phyloP scores from a whole-genome alignment of 2,329 filamentous ascomycete species.

The Phyllosticta citrichinensis region DNA sequence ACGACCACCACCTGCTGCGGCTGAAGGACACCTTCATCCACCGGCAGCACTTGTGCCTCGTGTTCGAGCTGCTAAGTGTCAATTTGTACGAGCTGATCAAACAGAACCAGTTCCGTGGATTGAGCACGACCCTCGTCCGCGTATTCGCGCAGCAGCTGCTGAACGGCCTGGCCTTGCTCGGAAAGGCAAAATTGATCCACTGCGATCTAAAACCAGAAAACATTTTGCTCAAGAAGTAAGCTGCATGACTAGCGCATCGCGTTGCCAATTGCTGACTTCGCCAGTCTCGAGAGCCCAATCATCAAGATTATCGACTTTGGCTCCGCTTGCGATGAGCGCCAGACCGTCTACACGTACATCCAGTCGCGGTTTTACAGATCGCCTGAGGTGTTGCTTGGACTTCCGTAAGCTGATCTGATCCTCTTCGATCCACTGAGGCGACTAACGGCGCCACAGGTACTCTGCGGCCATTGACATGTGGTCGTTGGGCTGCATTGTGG shows the following conservation, averaged over 20 bases:
- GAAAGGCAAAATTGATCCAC: slow-evolving; percentile 94
- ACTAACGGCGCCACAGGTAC: slow-evolving; percentile 44
- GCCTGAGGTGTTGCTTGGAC: slow-evolving; percentile 85
- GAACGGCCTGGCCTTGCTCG: slow-evolving; percentile 82
- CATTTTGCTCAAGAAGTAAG: slow-evolving; percentile 85
- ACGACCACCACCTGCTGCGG: slow-evolving; percentile 89
- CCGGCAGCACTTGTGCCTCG: slow-evolving; percentile 88
- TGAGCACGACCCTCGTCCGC: slow-evolving; percentile 92
- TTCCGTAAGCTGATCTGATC: slow-evolving; percentile 47
- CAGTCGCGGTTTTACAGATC: slow-evolving; percentile 97
- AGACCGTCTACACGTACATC: slow-evolving; percentile 98
- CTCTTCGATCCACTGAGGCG: not conserved
- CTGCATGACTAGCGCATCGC: not conserved
- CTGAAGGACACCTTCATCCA: slow-evolving; percentile 98
- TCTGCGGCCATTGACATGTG: slow-evolving; percentile 99
- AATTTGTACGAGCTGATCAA: slow-evolving; percentile 99
- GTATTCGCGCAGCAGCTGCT: slow-evolving; percentile 96
- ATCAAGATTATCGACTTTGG: slow-evolving; percentile 99
- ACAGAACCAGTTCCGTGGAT: slow-evolving; percentile 95
- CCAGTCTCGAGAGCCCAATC: slow-evolving; percentile 83
- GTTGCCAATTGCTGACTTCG: slow-evolving; percentile 4
- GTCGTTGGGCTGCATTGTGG: slow-evolving; percentile 96
- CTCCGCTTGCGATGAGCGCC: slow-evolving; percentile 93
- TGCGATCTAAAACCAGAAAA: slow-evolving; percentile 98
- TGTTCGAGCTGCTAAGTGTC: slow-evolving; percentile 87